Percentiles rank a stretch among this genome's conserved stretches.
Evolutionary conservation across 768 basidiomycete genomes (phyloP).

Genomic region (Macrolepiota albuminosa): DNA sequence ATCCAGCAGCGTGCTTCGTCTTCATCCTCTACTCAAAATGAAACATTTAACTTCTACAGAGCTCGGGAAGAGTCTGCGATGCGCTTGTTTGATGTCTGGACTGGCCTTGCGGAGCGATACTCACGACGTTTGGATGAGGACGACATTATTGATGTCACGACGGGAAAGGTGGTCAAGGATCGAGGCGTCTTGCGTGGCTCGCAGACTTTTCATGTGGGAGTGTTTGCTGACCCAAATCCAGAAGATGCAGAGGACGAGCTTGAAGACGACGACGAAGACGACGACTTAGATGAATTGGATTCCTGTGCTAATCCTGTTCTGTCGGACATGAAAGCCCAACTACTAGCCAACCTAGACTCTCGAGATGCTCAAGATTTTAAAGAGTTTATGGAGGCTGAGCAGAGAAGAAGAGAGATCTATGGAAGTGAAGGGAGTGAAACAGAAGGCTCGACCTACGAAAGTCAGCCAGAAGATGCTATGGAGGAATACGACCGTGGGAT

Average conservation of each 20-base stretch:
- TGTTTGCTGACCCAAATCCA: constrained; percentile 35
- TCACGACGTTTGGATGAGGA: constrained; percentile 67
- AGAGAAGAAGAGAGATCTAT: constrained; percentile 40
- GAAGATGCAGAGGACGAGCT: constrained; percentile 28
- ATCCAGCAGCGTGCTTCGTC: constrained; percentile 26
- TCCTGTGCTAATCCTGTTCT: constrained; percentile 33
- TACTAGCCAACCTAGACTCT: constrained; percentile 37
- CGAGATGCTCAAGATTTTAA: constrained; percentile 58
- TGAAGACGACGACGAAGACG: constrained; percentile 44
- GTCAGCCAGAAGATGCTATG: constrained; percentile 6
- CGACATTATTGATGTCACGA: constrained; percentile 70
- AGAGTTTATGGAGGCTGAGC: constrained; percentile 66
- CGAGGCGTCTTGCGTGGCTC: constrained; percentile 57
- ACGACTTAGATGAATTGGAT: constrained; percentile 60
- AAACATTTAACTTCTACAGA: constrained; percentile 39
- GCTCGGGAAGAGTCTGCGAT: constrained; percentile 52
- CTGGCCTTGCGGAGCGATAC: constrained; percentile 64
- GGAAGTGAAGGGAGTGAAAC: constrained; percentile 43
- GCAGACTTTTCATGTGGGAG: constrained; percentile 46
- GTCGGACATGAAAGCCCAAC: constrained; percentile 33
- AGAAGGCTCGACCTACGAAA: constrained; percentile 18
- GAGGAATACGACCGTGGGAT: constrained; percentile 1
- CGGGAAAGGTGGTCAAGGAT: constrained; percentile 59
- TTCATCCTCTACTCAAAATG: constrained; percentile 11
- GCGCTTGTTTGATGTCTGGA: constrained; percentile 62